Percentiles rank a stretch among this genome's conserved stretches.
Evolutionary conservation across 176 grass and related monocot genomes (phyloP).

Genomic region (Triticum dicoccoides): DNA sequence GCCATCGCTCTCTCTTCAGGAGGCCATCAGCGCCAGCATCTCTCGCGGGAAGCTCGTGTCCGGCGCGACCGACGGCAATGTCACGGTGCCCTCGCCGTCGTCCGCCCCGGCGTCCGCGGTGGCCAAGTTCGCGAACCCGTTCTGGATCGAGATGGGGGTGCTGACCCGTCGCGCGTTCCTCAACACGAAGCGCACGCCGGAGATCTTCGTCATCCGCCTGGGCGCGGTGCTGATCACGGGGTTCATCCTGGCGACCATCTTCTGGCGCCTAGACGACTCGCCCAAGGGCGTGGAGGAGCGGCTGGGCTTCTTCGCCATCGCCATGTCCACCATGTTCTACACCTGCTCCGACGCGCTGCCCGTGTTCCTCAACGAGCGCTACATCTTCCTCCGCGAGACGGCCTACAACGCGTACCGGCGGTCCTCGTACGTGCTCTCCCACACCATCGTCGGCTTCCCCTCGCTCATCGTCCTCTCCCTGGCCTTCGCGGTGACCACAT

Average conservation of each 20-base stretch:
- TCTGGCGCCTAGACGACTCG: conserved; percentile 92
- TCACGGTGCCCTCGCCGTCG: neutral
- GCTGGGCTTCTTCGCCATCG: conserved; percentile 93
- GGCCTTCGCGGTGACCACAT: conserved; percentile 89
- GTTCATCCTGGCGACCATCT: conserved; percentile 93
- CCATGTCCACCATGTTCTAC: conserved; percentile 99
- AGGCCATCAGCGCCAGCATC: conserved; percentile 86
- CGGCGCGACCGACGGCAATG: conserved; percentile 54
- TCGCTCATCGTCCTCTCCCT: conserved; percentile 74
- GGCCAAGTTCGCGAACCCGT: conserved; percentile 81
- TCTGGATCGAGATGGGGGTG: conserved; percentile 90
- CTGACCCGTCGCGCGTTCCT: conserved; percentile 78
- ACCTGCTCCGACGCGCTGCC: conserved; percentile 94
- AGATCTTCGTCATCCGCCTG: conserved; percentile 79
- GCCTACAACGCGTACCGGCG: conserved; percentile 96
- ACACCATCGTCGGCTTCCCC: conserved; percentile 86
- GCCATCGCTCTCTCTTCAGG: conserved; percentile 56
- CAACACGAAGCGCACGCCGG: conserved; percentile 80
- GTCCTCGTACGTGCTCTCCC: conserved; percentile 91
- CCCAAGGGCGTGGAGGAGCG: conserved; percentile 90
- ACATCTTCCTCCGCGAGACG: conserved; percentile 99
- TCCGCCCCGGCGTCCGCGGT: conserved; percentile 35
- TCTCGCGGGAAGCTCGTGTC: conserved; percentile 96
- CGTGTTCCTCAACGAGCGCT: conserved; percentile 94
- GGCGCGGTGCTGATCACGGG: conserved; percentile 81